phyloP scores from a whole-genome alignment of 768 basidiomycete genomes.

The Agaricus subrufescens region DNA sequence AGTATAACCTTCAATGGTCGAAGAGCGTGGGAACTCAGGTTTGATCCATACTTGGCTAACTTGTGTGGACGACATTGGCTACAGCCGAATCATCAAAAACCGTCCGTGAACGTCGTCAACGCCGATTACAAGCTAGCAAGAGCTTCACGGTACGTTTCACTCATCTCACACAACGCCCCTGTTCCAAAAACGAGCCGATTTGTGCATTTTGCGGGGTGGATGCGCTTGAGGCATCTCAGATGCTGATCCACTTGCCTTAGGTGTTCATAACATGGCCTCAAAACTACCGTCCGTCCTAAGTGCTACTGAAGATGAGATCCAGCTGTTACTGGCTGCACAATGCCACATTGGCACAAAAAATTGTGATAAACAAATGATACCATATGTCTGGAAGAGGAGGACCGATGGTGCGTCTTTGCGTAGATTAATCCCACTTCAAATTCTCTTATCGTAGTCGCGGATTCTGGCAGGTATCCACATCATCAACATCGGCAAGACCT shows the following conservation, averaged over 20 bases:
- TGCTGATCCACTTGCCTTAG: slow-evolving; percentile 26
- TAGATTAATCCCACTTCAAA: not conserved
- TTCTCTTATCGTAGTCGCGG: slow-evolving; percentile 4
- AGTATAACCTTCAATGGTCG: not conserved
- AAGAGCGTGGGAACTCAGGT: slow-evolving; percentile 30
- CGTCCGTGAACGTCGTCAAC: slow-evolving; percentile 42
- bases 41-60: slow-evolving; percentile 24
- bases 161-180: slow-evolving; percentile 12
- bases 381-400: slow-evolving; percentile 97
- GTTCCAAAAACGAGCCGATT: slow-evolving; percentile 28
- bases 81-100: slow-evolving; percentile 32
- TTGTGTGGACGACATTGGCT: slow-evolving; percentile 26
- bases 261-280: slow-evolving; percentile 57
- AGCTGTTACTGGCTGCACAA: slow-evolving; percentile 91
- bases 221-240: slow-evolving; percentile 28
- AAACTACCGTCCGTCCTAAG: slow-evolving; percentile 92
- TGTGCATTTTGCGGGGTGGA: slow-evolving; percentile 35
- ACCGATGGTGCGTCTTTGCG: slow-evolving; percentile 69
- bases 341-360: slow-evolving; percentile 98
- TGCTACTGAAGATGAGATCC: slow-evolving; percentile 97
- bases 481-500: slow-evolving; percentile 98
- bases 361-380: slow-evolving; percentile 98
- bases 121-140: slow-evolving; percentile 34
- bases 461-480: slow-evolving; percentile 79
- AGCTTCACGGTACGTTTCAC: slow-evolving; percentile 41